Percentiles rank a stretch among this genome's conserved stretches.
Evolutionary conservation across 2,329 filamentous ascomycete genomes (phyloP).

Genomic region (Colletotrichum theobromicola): DNA sequence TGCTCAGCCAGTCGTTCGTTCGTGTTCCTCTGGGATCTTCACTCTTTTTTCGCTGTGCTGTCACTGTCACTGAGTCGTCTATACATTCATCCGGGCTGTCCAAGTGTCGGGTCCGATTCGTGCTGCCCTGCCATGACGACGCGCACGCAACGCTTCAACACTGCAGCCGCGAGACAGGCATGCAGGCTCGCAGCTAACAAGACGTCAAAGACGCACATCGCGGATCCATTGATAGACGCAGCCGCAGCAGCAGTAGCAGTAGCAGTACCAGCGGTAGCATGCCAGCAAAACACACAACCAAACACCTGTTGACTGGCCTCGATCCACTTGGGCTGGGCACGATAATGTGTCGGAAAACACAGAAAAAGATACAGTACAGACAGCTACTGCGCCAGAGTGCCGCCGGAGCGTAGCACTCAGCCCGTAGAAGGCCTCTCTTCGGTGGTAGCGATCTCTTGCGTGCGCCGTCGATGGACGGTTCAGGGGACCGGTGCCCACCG

Average conservation of each 20-base stretch:
- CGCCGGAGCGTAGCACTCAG: background rate
- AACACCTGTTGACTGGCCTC: background rate
- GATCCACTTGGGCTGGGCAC: constrained; percentile 11
- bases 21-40: background rate
- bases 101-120: background rate
- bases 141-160: background rate
- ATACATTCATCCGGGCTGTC: background rate
- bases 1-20: background rate
- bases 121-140: background rate
- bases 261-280: no score
- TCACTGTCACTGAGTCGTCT: background rate
- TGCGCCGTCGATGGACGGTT: background rate
- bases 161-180: background rate
- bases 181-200: background rate
- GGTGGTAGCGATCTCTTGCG: background rate
- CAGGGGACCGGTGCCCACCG: constrained; percentile 12
- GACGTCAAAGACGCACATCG: background rate
- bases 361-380: background rate
- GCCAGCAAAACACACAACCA: background rate
- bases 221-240: background rate
- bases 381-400: constrained; percentile 1
- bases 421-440: background rate
- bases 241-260: background rate
- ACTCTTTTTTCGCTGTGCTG: background rate
- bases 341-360: constrained; percentile 2